Evolutionary conservation across 2,329 filamentous ascomycete genomes (phyloP).

Genomic region (Exophiala sp.): DNA sequence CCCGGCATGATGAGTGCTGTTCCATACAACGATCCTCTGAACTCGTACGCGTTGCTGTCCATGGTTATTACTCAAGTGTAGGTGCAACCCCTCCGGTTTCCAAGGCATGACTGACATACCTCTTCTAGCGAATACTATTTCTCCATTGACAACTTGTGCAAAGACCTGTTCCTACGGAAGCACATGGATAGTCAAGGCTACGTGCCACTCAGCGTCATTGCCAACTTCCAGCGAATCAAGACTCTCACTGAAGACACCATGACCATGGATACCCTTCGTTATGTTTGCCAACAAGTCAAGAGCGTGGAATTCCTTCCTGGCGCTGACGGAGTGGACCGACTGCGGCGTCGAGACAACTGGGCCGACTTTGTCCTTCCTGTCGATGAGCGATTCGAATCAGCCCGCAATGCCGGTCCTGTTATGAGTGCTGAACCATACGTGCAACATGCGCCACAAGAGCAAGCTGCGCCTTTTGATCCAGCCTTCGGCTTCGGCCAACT

Average conservation of each 20-base stretch:
- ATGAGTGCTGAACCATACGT: conserved; percentile 9
- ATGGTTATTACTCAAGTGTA: conserved; percentile 58
- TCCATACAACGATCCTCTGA: conserved; percentile 53
- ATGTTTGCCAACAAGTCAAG: conserved; percentile 65
- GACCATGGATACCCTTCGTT: conserved; percentile 61
- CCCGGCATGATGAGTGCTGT: conserved; percentile 49
- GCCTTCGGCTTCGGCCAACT: conserved; percentile 16
- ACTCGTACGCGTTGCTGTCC: conserved; percentile 51
- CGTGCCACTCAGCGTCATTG: conserved; percentile 71
- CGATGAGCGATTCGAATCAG: conserved; percentile 64
- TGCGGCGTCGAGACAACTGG: conserved; percentile 72
- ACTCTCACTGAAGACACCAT: conserved; percentile 58
- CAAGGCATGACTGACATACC: conserved; percentile 2
- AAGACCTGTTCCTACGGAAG: conserved; percentile 79
- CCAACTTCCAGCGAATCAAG: conserved; percentile 80
- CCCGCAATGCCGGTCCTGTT: conserved; percentile 65
- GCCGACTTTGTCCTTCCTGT: conserved; percentile 69
- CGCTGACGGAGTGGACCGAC: conserved; percentile 69
- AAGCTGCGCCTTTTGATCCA: conserved; percentile 8
- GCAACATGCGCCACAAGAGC: conserved; percentile 5
- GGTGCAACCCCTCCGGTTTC: conserved; percentile 27
- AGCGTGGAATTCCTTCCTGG: conserved; percentile 69
- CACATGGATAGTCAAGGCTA: conserved; percentile 96
- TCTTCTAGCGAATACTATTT: conserved; percentile 83
- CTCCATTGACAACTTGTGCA: conserved; percentile 89